Percentiles rank a stretch among this genome's conserved stretches.
Conservation (phyloP, 1,139 yeast genomes). For the Geotrichum armillariae region DNA sequence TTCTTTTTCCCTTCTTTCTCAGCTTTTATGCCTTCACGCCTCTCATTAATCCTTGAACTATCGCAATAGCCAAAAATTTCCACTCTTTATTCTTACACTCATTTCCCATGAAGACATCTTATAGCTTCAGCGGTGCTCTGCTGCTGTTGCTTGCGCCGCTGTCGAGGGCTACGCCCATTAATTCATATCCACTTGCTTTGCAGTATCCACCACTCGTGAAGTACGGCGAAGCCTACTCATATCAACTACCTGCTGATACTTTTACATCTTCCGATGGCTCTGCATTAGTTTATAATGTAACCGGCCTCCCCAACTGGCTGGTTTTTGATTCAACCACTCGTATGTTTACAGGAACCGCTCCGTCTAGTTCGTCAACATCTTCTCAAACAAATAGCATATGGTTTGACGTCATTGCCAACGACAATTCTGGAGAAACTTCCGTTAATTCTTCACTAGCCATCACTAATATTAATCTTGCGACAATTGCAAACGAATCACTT, state of each 20-base stretch:
- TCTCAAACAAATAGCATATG: constrained; percentile 31
- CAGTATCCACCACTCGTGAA: constrained; percentile 91
- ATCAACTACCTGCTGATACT: constrained; percentile 71
- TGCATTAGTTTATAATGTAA: constrained; percentile 54
- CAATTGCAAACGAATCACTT: constrained; percentile 21
- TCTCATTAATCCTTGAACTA: too few species aligned
- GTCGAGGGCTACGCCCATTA: constrained; percentile 8
- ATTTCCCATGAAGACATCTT: too few species aligned
- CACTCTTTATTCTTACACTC: too few species aligned
- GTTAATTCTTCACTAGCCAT: constrained; percentile 59
- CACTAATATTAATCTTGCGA: constrained; percentile 41
- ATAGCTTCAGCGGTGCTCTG: too few species aligned
- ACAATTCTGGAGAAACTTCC: constrained; percentile 48
- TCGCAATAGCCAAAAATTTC: too few species aligned
- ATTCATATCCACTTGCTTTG: constrained; percentile 21
- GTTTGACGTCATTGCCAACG: constrained; percentile 64
- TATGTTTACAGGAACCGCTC: constrained; percentile 71
- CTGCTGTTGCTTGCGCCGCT: too few species aligned
- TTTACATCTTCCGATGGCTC: constrained; percentile 50
- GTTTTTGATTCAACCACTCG: constrained; percentile 61
- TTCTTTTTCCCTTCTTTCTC: too few species aligned
- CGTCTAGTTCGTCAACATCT: constrained; percentile 32
- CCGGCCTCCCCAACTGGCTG: constrained; percentile 74
- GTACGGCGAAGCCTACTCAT: constrained; percentile 59
- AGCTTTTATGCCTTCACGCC: too few species aligned